phyloP scores from a whole-genome alignment of 179 eudicot species.

The Beta lomatogona region DNA sequence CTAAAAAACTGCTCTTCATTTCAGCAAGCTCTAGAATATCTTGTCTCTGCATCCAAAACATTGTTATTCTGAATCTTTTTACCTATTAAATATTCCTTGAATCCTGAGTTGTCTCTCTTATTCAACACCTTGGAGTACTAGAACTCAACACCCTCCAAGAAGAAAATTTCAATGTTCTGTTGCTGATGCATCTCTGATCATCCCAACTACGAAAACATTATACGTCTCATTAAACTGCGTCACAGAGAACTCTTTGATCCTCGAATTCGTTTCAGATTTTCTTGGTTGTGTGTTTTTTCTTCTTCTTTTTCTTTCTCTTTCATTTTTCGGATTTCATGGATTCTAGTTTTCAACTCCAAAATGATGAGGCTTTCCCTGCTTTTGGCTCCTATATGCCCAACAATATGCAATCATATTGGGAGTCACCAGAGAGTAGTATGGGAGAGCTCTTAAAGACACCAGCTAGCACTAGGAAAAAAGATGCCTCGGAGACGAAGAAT shows the following conservation, averaged over 20 bases:
- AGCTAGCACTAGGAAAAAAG: slow-evolving; percentile 15
- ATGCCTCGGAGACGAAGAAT: slow-evolving; percentile 18
- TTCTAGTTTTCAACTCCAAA: slow-evolving; percentile 21
- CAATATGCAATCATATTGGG: slow-evolving; percentile 21
- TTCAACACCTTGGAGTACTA: slow-evolving; percentile 13
- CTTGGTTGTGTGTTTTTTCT: background rate
- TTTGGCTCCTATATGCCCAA: slow-evolving; percentile 27
- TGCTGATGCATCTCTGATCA: background rate
- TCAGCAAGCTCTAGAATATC: slow-evolving; percentile 8
- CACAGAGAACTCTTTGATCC: background rate
- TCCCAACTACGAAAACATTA: slow-evolving; percentile 8
- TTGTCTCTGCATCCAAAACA: slow-evolving; percentile 17
- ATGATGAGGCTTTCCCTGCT: slow-evolving; percentile 3
- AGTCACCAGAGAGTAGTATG: slow-evolving; percentile 7
- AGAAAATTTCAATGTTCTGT: background rate
- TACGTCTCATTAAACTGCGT: background rate
- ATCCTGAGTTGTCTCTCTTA: slow-evolving; percentile 13
- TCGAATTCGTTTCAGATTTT: too few relatives aligned
- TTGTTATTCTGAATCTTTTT: slow-evolving; percentile 20
- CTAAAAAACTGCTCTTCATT: background rate
- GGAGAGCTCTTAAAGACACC: slow-evolving; percentile 12
- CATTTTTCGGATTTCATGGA: slow-evolving; percentile 17
- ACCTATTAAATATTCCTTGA: slow-evolving; percentile 24
- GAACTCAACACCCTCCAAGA: background rate
- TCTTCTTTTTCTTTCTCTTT: background rate